A percentile compares a stretch with the other conserved stretches of the same genome.
These are phyloP conservation scores for Mariannaea sp. DNA, from an alignment of 2,329 filamentous ascomycete species.

Conservation along the genomic window DNA sequence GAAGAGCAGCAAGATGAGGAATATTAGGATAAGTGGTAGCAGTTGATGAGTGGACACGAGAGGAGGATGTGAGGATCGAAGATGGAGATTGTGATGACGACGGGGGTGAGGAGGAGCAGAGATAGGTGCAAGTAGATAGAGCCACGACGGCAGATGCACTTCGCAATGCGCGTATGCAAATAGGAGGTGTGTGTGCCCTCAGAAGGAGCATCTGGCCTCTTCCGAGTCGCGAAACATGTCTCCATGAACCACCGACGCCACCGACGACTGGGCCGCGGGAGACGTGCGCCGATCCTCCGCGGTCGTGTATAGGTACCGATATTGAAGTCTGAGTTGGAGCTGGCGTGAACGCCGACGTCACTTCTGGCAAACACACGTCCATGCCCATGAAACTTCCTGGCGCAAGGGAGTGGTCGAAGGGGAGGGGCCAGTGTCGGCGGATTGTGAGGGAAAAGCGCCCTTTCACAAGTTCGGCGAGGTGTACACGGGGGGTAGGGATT, in stretches of 20 bases:
- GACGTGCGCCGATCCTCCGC: slow-evolving; percentile 14
- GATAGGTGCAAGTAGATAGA: slow-evolving; percentile 35
- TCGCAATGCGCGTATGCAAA: slow-evolving; percentile 30
- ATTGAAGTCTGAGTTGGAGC: slow-evolving; percentile 8
- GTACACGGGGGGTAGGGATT: not conserved
- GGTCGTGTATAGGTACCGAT: not conserved
- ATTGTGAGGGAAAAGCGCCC: slow-evolving; percentile 9
- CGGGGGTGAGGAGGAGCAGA: slow-evolving; percentile 28
- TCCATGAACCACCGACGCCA: slow-evolving; percentile 25
- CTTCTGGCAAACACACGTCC: slow-evolving; percentile 35
- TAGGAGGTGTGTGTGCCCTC: slow-evolving; percentile 31
- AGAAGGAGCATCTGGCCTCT: slow-evolving; percentile 34
- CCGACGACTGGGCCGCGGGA: slow-evolving; percentile 7
- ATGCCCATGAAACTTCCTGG: slow-evolving; percentile 37
- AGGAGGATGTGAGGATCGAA: slow-evolving; percentile 19
- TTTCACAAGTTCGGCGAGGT: slow-evolving; percentile 5
- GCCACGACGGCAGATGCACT: slow-evolving; percentile 34
- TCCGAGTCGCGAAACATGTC: slow-evolving; percentile 30
- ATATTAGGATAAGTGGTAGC: slow-evolving; percentile 22
- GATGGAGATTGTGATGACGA: slow-evolving; percentile 10
- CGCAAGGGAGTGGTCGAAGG: slow-evolving; percentile 9
- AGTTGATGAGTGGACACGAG: slow-evolving; percentile 9
- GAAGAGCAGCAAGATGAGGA: slow-evolving; percentile 31
- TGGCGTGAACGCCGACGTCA: slow-evolving; percentile 34
- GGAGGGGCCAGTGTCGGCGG: not conserved